Conservation (phyloP, 139 green algal genomes). For the Mychonastes homosphaera region DNA sequence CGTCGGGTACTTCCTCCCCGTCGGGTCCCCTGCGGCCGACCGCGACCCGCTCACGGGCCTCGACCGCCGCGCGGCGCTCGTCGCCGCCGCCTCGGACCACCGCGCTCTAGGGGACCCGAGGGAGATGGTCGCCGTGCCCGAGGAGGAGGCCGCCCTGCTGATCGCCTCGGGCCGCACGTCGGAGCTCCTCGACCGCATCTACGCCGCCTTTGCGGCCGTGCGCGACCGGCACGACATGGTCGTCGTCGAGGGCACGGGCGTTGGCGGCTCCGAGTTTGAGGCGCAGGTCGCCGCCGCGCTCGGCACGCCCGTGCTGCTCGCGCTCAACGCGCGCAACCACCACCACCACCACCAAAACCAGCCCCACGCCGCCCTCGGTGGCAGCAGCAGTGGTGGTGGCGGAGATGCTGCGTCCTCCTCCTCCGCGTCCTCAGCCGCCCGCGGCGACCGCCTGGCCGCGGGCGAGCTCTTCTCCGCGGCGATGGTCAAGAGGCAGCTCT, state of each 20-base stretch:
- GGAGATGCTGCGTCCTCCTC: neutral
- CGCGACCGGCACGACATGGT: slow-evolving; percentile 41
- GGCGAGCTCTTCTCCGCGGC: slow-evolving; percentile 17
- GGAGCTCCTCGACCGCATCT: slow-evolving; percentile 33
- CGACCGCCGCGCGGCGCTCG: slow-evolving; percentile 10
- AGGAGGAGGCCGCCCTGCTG: slow-evolving; percentile 16
- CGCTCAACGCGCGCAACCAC: too few species aligned
- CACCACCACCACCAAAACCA: too few species aligned
- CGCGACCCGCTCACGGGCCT: neutral
- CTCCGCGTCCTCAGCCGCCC: neutral
- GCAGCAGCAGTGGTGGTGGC: too few species aligned
- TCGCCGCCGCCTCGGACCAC: slow-evolving; percentile 15
- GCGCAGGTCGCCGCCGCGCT: slow-evolving; percentile 39
- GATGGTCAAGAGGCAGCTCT: slow-evolving; percentile 18
- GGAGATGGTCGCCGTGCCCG: slow-evolving; percentile 23
- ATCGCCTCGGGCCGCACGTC: slow-evolving; percentile 16
- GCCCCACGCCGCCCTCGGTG: too few species aligned
- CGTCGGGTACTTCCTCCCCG: slow-evolving; percentile 45
- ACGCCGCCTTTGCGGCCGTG: slow-evolving; percentile 28
- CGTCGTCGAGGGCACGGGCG: slow-evolving; percentile 33
- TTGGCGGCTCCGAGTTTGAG: slow-evolving; percentile 23
- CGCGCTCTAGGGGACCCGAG: slow-evolving; percentile 20
- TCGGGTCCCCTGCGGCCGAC: slow-evolving; percentile 18
- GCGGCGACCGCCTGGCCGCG: neutral
- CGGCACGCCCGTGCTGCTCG: slow-evolving; percentile 44